phyloP scores from a whole-genome alignment of 2,329 filamentous ascomycete genomes.

The Sodiomyces alkalinus region DNA sequence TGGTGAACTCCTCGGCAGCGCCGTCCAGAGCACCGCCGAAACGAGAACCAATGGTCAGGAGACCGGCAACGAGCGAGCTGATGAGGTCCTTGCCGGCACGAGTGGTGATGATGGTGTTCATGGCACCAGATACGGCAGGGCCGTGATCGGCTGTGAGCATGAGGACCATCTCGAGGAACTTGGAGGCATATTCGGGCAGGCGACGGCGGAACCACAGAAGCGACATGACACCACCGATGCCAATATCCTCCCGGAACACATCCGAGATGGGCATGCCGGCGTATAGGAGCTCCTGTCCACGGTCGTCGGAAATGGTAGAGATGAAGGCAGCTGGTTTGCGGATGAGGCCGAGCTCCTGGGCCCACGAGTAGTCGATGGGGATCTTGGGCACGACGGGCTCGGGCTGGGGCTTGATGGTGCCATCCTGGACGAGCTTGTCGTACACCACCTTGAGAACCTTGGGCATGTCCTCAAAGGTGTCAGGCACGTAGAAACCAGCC shows the following conservation, averaged over 20 bases:
- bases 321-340: slow-evolving; percentile 99
- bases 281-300: slow-evolving; percentile 97
- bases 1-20: slow-evolving; percentile 95
- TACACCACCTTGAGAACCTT: slow-evolving; percentile 64
- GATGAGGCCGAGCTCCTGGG: slow-evolving; percentile 96
- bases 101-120: slow-evolving; percentile 99
- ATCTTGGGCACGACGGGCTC: slow-evolving; percentile 97
- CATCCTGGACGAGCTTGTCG: slow-evolving; percentile 70
- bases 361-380: slow-evolving; percentile 98
- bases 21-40: slow-evolving; percentile 98
- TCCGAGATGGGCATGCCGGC: slow-evolving; percentile 99
- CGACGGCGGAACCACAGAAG: slow-evolving; percentile 98
- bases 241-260: slow-evolving; percentile 97
- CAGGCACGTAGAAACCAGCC: slow-evolving; percentile 84
- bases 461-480: slow-evolving; percentile 95
- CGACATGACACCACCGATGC: slow-evolving; percentile 99
- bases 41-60: slow-evolving; percentile 92
- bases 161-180: slow-evolving; percentile 99
- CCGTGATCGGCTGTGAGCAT: slow-evolving; percentile 99
- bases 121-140: slow-evolving; percentile 95
- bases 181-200: slow-evolving; percentile 88
- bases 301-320: slow-evolving; percentile 98
- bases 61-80: slow-evolving; percentile 86
- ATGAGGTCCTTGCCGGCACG: slow-evolving; percentile 98
- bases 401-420: slow-evolving; percentile 68